Base-by-base conservation (phyloP, 2,329 filamentous ascomycete species). In the Colletotrichum nymphaeae region DNA sequence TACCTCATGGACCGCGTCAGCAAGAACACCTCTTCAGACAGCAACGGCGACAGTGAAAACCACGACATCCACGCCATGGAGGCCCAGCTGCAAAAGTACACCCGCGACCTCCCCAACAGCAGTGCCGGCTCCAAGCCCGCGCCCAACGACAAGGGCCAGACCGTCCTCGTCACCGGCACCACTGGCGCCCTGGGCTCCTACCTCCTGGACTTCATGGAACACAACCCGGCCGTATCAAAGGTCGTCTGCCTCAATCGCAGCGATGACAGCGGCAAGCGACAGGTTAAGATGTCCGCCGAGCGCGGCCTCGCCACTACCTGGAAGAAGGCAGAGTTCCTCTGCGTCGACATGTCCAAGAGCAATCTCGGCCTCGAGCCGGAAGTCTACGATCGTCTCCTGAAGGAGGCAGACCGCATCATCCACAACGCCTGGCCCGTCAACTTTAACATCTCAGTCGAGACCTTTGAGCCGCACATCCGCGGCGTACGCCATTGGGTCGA, bases 341-440 rank as follows among this genome's bases (percentile, higher is more conserved):
- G 86, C 42, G 85, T 84, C 2, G 88, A 91, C 75, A 82, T 87
- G 19, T 83, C 85, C 0, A 82, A 84, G 16, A 79, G 83, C 0
- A 78, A 83, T 14, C 83, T 92, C 0, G 90, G 89, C 0, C 81
- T 93, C 0, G 72, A 63, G 11, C 75, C 80, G 4, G 77, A 80
- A 0, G 79, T 78, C 1, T 83, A 84, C 78, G 55, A 80, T 53
- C 76, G 81, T 1, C 77, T 88, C 0, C 78, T 85, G 4, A 62
- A 77, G 8, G 79, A 84, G 1, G 82, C 82, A 0, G 86, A 88
- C 65, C 82, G 83, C 16, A 79, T 89, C 22, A 85, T 88, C 67
- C 88, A 90, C 79, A 89, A 88, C 74, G 87, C 88, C n/a, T 81
- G 79, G 79, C 79, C 79, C 0, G 89, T 90, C 80, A 88, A 88